A percentile compares a stretch with the other conserved stretches of the same genome.
These are phyloP conservation scores for Trapa bicornis DNA, from an alignment of 345 rosid genomes.

Conservation along the genomic window DNA sequence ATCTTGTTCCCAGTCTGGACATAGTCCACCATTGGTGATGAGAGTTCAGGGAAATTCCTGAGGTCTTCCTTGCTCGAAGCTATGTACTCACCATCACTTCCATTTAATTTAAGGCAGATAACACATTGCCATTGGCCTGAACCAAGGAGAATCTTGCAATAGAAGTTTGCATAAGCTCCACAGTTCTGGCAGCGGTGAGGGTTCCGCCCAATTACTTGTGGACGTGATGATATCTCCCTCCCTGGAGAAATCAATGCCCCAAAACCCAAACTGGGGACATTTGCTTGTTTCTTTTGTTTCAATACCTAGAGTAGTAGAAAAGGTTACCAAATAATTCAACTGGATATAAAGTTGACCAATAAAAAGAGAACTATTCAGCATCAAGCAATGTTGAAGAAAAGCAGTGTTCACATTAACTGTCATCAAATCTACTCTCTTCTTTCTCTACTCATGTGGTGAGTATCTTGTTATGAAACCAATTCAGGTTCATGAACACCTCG, in stretches of 20 bases:
- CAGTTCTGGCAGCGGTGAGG: conserved; percentile 85
- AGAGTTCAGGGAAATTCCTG: conserved; percentile 57
- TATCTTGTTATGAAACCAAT: neutral
- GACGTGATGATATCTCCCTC: conserved; percentile 62
- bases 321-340: neutral
- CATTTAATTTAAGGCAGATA: conserved; percentile 59
- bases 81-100: conserved; percentile 77
- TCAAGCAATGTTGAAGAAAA: neutral
- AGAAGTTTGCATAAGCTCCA: conserved; percentile 86
- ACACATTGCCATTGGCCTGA: conserved; percentile 98
- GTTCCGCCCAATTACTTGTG: conserved; percentile 70
- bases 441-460: neutral
- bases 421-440: neutral
- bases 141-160: conserved; percentile 67
- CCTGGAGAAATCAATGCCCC: conserved; percentile 92
- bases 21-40: conserved; percentile 70
- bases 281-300: conserved; percentile 80
- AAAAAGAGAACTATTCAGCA: neutral
- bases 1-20: conserved; percentile 79
- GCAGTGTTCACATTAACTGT: neutral
- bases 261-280: conserved; percentile 81
- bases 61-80: conserved; percentile 69
- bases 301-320: conserved; percentile 32
- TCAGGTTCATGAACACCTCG: neutral
- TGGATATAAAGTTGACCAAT: neutral